Evolutionary conservation across 1,284 basidiomycete species (phyloP).

Genomic region (Ceratorhiza oryzae-sativae): DNA sequence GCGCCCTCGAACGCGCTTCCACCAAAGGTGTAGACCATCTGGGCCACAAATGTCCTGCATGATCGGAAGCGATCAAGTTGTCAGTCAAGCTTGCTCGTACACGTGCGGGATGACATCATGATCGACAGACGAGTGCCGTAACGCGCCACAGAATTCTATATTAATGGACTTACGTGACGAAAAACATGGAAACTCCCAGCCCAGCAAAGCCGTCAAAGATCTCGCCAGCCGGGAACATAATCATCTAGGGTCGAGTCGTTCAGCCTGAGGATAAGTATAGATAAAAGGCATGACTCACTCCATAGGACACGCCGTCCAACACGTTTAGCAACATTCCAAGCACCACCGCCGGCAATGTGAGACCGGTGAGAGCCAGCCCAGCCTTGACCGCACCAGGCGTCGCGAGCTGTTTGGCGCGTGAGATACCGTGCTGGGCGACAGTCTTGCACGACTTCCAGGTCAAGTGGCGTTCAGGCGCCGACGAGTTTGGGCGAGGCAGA

Average conservation of each 20-base stretch:
- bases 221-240: conserved; percentile 86
- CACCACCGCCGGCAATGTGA: conserved; percentile 77
- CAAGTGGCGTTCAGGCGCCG: not conserved
- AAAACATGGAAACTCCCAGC: conserved; percentile 95
- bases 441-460: not conserved
- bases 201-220: conserved; percentile 83
- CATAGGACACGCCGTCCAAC: conserved; percentile 90
- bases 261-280: not conserved
- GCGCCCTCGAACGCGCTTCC: conserved; percentile 89
- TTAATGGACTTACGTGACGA: conserved; percentile 68
- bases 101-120: conserved; percentile 26
- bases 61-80: conserved; percentile 5
- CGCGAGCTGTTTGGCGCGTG: not conserved
- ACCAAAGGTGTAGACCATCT: conserved; percentile 85
- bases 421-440: not conserved
- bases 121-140: conserved; percentile 13
- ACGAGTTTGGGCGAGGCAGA: not conserved
- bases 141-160: not conserved
- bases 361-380: not conserved
- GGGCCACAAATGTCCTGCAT: conserved; percentile 72
- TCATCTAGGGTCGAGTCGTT: conserved; percentile 64
- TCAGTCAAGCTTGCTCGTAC: not conserved
- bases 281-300: conserved; percentile 49
- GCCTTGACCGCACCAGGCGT: conserved; percentile 10
- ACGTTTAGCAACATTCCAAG: conserved; percentile 90